Conservation (phyloP, 495 filamentous ascomycete genomes). For the Hypoxylon fragiforme region DNA sequence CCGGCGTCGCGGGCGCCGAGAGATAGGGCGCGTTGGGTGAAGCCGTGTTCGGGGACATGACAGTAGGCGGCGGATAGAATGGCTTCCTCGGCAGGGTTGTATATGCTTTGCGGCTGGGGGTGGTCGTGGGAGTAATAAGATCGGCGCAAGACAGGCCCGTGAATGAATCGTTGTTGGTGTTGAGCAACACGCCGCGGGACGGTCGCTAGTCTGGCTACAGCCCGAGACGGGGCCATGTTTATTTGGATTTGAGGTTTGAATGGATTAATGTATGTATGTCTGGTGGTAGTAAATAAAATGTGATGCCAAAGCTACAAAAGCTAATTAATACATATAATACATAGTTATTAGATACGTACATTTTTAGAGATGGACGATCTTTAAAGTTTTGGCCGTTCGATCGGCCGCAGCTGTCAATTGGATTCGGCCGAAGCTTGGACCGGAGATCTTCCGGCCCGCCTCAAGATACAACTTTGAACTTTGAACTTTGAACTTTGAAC, state of each 20-base stretch:
- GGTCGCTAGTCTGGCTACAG: constrained; percentile 4
- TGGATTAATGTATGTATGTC: no score
- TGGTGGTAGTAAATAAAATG: no score
- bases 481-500: no score
- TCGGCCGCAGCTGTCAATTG: constrained; percentile 7
- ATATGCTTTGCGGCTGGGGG: constrained; percentile 59
- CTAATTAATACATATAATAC: no score
- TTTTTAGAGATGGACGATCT: constrained; percentile 2
- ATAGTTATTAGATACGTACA: no score
- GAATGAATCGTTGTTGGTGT: constrained; percentile 5
- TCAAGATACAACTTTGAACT: no score
- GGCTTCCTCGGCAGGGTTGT: constrained; percentile 68
- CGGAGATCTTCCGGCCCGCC: constrained; percentile 28
- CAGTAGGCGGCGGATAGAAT: constrained; percentile 78
- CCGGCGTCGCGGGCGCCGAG: constrained; percentile 80
- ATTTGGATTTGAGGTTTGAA: no score
- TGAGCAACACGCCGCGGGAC: constrained; percentile 3
- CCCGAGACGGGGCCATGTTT: constrained; percentile 17
- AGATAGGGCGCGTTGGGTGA: constrained; percentile 69
- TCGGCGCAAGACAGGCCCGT: constrained; percentile 26
- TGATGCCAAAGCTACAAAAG: no score
- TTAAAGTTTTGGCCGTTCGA: background rate
- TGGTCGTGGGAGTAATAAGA: constrained; percentile 75
- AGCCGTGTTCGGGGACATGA: constrained; percentile 84
- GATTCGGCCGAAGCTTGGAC: constrained; percentile 6